A percentile compares a stretch with the other conserved stretches of the same genome.
These are phyloP conservation scores for Xylariaceae sp. DNA, from an alignment of 2,329 filamentous ascomycete genomes.

Conservation along the genomic window DNA sequence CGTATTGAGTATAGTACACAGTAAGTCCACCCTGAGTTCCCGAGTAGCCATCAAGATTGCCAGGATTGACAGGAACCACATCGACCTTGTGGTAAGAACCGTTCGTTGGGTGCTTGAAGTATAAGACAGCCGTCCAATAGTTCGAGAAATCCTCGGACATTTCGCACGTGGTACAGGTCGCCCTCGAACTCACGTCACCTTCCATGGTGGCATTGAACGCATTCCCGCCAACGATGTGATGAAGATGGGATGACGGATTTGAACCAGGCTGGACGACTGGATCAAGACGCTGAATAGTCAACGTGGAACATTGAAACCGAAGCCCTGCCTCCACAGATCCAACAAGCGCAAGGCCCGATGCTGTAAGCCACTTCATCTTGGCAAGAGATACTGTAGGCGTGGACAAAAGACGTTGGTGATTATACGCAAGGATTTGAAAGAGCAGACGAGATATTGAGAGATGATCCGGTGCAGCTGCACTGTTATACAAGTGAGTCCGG, in stretches of 20 bases:
- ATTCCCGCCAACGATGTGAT: slow-evolving; percentile 19
- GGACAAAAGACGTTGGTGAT: no score
- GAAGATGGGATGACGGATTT: slow-evolving; percentile 13
- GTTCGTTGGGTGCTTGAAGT: slow-evolving; percentile 26
- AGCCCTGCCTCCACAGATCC: slow-evolving; percentile 16
- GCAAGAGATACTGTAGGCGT: neutral
- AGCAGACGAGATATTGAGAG: no score
- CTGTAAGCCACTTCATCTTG: slow-evolving; percentile 17
- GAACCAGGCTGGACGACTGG: slow-evolving; percentile 16
- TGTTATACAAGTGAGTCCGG: no score
- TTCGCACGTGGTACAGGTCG: slow-evolving; percentile 25
- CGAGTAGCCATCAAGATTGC: slow-evolving; percentile 19
- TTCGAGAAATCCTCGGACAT: slow-evolving; percentile 25
- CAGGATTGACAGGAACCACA: slow-evolving; percentile 22
- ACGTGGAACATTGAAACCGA: slow-evolving; percentile 16
- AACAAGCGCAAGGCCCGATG: slow-evolving; percentile 11
- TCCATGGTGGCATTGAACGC: slow-evolving; percentile 17
- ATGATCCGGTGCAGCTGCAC: no score
- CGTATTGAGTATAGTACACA: slow-evolving; percentile 26
- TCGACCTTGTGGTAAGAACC: slow-evolving; percentile 27
- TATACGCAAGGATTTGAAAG: no score
- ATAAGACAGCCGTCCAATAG: slow-evolving; percentile 23
- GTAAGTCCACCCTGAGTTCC: slow-evolving; percentile 25
- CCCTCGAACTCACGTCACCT: slow-evolving; percentile 10
- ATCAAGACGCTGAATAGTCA: slow-evolving; percentile 17